Percentiles rank a stretch among this genome's conserved stretches.
These are phyloP conservation scores for Gentiana straminea DNA, from an alignment of 257 asterid species.

Conservation along the genomic window DNA sequence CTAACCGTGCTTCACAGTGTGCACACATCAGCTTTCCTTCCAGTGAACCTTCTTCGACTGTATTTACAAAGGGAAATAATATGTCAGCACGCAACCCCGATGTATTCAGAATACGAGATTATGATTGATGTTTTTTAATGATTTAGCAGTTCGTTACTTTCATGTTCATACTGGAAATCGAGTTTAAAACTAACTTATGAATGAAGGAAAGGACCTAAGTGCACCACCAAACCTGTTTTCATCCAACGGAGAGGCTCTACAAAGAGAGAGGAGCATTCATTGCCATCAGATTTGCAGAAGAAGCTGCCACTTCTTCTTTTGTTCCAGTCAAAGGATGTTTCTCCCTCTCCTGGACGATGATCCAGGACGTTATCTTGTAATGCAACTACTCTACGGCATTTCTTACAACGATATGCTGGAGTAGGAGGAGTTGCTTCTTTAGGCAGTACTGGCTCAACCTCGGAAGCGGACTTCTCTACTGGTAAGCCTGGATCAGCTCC, in stretches of 20 bases:
- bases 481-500: constrained; percentile 79
- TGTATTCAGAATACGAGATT: background rate
- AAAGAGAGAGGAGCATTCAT: constrained; percentile 78
- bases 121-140: too few relatives aligned
- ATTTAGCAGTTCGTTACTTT: too few relatives aligned
- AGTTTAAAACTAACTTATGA: too few relatives aligned
- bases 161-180: too few relatives aligned
- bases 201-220: background rate
- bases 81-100: background rate
- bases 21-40: constrained; percentile 80
- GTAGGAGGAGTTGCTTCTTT: constrained; percentile 25
- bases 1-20: constrained; percentile 82
- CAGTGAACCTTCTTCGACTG: constrained; percentile 82
- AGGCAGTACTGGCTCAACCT: constrained; percentile 24
- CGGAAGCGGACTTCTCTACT: constrained; percentile 28
- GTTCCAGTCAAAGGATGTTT: constrained; percentile 71
- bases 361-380: constrained; percentile 65
- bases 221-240: constrained; percentile 52
- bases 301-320: constrained; percentile 75
- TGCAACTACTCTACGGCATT: constrained; percentile 86
- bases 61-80: background rate
- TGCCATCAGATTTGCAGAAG: constrained; percentile 39
- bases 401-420: constrained; percentile 78
- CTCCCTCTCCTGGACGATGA: constrained; percentile 95
- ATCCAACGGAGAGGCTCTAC: constrained; percentile 98